Evolutionary conservation across 1,284 basidiomycete genomes (phyloP).

Genomic region (Stereum hirsutum): DNA sequence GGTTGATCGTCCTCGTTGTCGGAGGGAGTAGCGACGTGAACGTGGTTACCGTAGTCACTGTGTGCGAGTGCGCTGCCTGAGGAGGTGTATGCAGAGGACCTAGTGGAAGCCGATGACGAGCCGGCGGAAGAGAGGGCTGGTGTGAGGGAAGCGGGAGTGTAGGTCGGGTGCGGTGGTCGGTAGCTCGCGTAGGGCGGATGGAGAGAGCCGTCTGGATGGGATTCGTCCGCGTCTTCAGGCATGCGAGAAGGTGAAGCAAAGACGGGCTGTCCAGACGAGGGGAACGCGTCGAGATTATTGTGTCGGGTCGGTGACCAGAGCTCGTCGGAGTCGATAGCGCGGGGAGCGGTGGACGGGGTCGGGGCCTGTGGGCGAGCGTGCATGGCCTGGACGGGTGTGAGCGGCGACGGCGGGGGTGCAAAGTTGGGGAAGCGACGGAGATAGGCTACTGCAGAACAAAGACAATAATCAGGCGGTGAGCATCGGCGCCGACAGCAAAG

Average conservation of each 20-base stretch:
- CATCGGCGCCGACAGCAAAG: constrained; percentile 14
- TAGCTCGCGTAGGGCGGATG: constrained; percentile 29
- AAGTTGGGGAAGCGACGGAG: constrained; percentile 20
- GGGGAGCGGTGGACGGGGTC: constrained; percentile 8
- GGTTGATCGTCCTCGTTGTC: constrained; percentile 31
- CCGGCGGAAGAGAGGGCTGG: constrained; percentile 57
- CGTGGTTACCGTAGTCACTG: constrained; percentile 46
- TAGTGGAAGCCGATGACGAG: constrained; percentile 69
- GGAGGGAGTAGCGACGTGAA: constrained; percentile 55
- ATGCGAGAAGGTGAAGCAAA: constrained; percentile 10
- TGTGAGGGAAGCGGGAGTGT: constrained; percentile 44
- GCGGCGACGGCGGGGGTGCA: constrained; percentile 22
- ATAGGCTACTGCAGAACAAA: constrained; percentile 17
- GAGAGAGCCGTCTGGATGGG: constrained; percentile 17
- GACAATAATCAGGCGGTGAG: constrained; percentile 11
- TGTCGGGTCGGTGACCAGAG: constrained; percentile 5
- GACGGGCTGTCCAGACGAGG: constrained; percentile 11
- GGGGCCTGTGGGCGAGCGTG: constrained; percentile 8
- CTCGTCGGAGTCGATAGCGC: constrained; percentile 12
- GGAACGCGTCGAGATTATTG: not conserved
- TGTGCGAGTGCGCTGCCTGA: constrained; percentile 49
- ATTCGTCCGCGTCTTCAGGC: constrained; percentile 22
- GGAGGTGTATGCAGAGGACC: constrained; percentile 68
- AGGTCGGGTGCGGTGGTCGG: constrained; percentile 29
- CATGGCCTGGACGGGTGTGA: constrained; percentile 15